These are phyloP conservation scores for Poa annua DNA, from an alignment of 176 grass and related monocot species.

Conservation along the genomic window DNA sequence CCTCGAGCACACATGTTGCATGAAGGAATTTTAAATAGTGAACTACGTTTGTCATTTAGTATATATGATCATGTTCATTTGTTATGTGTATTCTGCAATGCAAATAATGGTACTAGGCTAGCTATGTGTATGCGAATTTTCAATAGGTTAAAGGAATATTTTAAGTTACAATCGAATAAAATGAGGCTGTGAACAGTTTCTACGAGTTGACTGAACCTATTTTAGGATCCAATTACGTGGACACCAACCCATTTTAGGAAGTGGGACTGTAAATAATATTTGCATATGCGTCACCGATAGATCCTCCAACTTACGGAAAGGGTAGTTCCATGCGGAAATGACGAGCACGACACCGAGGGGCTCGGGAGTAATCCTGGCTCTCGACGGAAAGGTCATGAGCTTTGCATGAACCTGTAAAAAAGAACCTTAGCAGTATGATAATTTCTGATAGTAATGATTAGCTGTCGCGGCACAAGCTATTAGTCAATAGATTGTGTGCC, in stretches of 20 bases:
- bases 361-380: slow-evolving; percentile 61
- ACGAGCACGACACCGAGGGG: slow-evolving; percentile 79
- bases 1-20: slow-evolving; percentile 8
- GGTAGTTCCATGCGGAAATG: slow-evolving; percentile 91
- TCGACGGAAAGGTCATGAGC: slow-evolving; percentile 63
- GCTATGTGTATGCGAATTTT: not conserved
- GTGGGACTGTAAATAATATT: not conserved
- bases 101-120: not conserved
- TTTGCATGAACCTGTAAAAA: slow-evolving; percentile 51
- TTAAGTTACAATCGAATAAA: not conserved
- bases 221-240: not conserved
- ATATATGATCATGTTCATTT: not conserved
- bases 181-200: not conserved
- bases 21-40: not conserved
- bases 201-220: not conserved
- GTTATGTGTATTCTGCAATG: too few relatives aligned
- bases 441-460: not conserved
- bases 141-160: not conserved
- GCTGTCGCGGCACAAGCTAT: not conserved
- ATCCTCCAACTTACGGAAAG: slow-evolving; percentile 63
- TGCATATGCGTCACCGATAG: not conserved
- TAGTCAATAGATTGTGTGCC: not conserved
- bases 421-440: not conserved
- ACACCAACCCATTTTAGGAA: too few relatives aligned
- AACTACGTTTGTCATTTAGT: not conserved